phyloP scores from a whole-genome alignment of 1,284 basidiomycete species.

The Amylostereum areolatum region DNA sequence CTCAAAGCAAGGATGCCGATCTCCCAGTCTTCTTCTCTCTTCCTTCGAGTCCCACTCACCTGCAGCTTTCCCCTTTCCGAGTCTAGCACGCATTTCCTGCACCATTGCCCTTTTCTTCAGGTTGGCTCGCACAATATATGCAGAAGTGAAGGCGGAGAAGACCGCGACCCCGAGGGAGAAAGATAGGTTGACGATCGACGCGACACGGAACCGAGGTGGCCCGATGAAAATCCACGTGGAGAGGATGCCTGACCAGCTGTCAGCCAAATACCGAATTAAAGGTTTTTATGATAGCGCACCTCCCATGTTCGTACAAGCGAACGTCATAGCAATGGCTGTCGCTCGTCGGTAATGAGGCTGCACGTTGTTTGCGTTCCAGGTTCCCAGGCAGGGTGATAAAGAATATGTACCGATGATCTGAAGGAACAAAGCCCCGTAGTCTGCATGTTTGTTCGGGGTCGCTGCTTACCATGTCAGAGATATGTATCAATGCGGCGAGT shows the following conservation, averaged over 20 bases:
- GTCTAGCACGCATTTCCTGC: not conserved
- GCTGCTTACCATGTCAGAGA: constrained; percentile 11
- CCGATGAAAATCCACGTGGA: constrained; percentile 44
- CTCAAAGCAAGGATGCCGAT: constrained; percentile 15
- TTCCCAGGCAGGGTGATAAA: constrained; percentile 35
- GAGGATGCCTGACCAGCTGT: too few species aligned
- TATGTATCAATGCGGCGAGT: too few species aligned
- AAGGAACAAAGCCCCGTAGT: constrained; percentile 47
- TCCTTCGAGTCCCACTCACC: constrained; percentile 10
- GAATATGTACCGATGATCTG: constrained; percentile 41
- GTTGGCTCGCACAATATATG: constrained; percentile 9
- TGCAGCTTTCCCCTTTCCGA: constrained; percentile 2
- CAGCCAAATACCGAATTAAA: too few species aligned
- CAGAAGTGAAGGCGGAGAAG: not conserved
- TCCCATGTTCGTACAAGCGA: constrained; percentile 48
- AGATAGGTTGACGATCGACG: constrained; percentile 9
- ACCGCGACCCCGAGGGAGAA: constrained; percentile 9
- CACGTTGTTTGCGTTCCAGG: constrained; percentile 56
- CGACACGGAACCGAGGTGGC: constrained; percentile 12
- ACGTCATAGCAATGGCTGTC: constrained; percentile 47
- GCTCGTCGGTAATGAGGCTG: constrained; percentile 49
- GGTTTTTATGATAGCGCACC: too few species aligned
- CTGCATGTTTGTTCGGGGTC: constrained; percentile 28
- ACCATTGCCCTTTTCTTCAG: constrained; percentile 6
- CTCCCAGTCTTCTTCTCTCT: constrained; percentile 11